These are phyloP conservation scores for Wickerhamiella occidentalis DNA, from an alignment of 805 yeast species.

Conservation along the genomic window DNA sequence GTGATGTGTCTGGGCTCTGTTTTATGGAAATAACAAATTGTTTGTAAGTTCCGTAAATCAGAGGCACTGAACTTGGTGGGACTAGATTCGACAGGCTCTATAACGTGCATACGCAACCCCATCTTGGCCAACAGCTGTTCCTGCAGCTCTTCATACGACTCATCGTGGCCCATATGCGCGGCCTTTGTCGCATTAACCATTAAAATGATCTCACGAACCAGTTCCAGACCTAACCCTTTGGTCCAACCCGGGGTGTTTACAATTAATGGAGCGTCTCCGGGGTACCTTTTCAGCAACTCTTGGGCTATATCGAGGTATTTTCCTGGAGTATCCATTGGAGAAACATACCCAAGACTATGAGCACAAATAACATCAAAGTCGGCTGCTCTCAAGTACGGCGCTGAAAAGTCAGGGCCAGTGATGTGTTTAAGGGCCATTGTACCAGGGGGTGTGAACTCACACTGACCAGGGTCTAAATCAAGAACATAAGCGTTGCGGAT, in stretches of 20 bases:
- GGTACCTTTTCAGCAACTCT: slow-evolving; percentile 31
- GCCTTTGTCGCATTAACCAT: slow-evolving; percentile 43
- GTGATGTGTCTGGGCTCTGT: slow-evolving; percentile 25
- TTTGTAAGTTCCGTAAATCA: slow-evolving; percentile 22
- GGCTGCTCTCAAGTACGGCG: slow-evolving; percentile 27
- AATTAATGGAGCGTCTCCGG: slow-evolving; percentile 32
- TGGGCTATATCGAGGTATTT: slow-evolving; percentile 38
- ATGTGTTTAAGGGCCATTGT: slow-evolving; percentile 43
- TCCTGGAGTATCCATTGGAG: slow-evolving; percentile 57
- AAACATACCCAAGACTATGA: slow-evolving; percentile 47
- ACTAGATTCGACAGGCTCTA: neutral
- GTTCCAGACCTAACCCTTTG: slow-evolving; percentile 68
- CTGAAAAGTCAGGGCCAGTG: slow-evolving; percentile 29
- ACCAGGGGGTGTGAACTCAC: slow-evolving; percentile 65
- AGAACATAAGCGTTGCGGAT: slow-evolving; percentile 35
- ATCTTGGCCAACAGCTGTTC: slow-evolving; percentile 15
- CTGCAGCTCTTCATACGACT: slow-evolving; percentile 19
- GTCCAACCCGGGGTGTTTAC: slow-evolving; percentile 88
- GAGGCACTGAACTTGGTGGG: slow-evolving; percentile 17
- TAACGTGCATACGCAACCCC: neutral
- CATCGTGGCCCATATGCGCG: slow-evolving; percentile 41
- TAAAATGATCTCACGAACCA: slow-evolving; percentile 37
- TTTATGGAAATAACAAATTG: slow-evolving; percentile 24
- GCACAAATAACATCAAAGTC: slow-evolving; percentile 19
- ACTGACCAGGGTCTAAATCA: slow-evolving; percentile 85